Evolutionary conservation across 2,329 filamentous ascomycete genomes (phyloP), one percentile per base, ranked within the genome.

Genomic region (Coniella vitis): DNA sequence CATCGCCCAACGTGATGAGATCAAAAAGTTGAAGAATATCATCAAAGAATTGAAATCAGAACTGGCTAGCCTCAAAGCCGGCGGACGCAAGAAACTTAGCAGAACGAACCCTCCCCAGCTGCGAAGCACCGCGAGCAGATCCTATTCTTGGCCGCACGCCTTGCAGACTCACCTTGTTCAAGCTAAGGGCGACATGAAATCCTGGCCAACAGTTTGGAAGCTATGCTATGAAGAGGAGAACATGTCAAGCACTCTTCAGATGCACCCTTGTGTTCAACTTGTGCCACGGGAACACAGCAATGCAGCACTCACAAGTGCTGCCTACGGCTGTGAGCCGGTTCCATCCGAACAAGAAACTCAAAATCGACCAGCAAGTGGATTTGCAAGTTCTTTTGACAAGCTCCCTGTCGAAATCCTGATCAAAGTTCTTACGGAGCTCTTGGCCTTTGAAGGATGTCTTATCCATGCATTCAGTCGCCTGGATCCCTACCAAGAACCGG

Each of bases 381-480:
- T 4, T 21, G 35, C 35, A 16, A 7, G 25, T 10, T 29, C 10
- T 2, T 34, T 38, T 3, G 19, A 20, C 8, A 19, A n/a, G 4
- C 41, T 52, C 2, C 49, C 49, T 7, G 16, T 34, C 4, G 10
- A 29, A 3, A 13, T 38, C 1, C n/a, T 52, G 5, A 21, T 34
- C 4, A 34, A 43, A 7, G 38, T 52, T 12, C 14, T 52, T 12
- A 16, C 17, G 13, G 38, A 43, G 14, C 25, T 49, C 1, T 47
- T 52, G 10, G 39, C 17, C 10, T 43, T 47, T 4, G 29, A 47
- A 3, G 32, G 34, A 12, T 16, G 31, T 3, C 43, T 49, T 0
- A 7, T 49, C 8, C 50, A 52, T 36, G 44, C 25, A 2, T 40
- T 52, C 29, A 43, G 38, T 7, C 13, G 50, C 3, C 42, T 52